These are phyloP conservation scores for Neonectria faginata DNA, from an alignment of 2,329 filamentous ascomycete genomes.

Conservation along the genomic window DNA sequence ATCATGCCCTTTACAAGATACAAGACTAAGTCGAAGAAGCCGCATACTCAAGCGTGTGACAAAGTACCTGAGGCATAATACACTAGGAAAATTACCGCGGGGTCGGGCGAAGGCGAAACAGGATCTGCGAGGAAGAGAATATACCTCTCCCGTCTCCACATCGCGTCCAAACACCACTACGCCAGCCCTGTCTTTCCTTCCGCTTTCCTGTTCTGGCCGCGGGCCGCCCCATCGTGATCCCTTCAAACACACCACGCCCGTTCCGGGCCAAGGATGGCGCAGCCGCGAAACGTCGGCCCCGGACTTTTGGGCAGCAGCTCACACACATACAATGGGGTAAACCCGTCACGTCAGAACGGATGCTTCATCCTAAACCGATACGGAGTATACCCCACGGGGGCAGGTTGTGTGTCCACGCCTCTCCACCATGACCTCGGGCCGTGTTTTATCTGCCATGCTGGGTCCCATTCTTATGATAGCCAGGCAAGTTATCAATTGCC, in stretches of 20 bases:
- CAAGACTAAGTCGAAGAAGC: neutral
- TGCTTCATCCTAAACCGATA: neutral
- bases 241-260: neutral
- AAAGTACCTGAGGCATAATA: neutral
- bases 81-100: neutral
- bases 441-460: neutral
- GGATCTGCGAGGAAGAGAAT: neutral
- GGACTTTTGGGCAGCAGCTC: neutral
- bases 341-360: neutral
- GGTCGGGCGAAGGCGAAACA: neutral
- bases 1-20: neutral
- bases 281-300: neutral
- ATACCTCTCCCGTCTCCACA: neutral
- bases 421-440: neutral
- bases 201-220: neutral
- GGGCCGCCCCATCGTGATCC: neutral
- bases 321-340: neutral
- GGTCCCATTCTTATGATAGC: neutral
- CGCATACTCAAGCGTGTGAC: neutral
- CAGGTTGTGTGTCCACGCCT: neutral
- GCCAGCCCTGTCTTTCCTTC: neutral
- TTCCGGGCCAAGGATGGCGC: neutral
- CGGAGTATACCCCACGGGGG: neutral
- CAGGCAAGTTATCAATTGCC: neutral
- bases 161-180: neutral